Percentiles rank a stretch among this genome's conserved stretches.
phyloP scores from a whole-genome alignment of 108 stramenopile species.

The Cyclostephanos tholiformis region DNA sequence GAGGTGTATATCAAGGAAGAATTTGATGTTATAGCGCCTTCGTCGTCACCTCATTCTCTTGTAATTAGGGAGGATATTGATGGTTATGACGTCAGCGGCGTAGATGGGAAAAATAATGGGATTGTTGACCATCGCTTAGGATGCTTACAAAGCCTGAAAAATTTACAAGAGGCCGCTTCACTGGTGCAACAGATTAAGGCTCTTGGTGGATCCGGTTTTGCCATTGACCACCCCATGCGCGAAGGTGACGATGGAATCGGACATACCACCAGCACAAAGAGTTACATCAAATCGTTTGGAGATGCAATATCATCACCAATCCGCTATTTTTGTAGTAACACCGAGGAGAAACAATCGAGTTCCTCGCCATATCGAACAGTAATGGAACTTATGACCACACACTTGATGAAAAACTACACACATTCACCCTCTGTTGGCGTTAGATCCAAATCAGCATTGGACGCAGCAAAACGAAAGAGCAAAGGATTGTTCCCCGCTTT shows the following conservation, averaged over 20 bases:
- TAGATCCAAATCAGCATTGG: slow-evolving; percentile 36
- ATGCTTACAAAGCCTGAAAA: slow-evolving; percentile 36
- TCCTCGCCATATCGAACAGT: slow-evolving; percentile 20
- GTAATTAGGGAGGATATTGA: not conserved
- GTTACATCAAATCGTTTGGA: slow-evolving; percentile 50
- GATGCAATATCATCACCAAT: slow-evolving; percentile 51
- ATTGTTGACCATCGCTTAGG: slow-evolving; percentile 36
- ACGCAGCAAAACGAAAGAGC: slow-evolving; percentile 36
- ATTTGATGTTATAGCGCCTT: slow-evolving; percentile 42
- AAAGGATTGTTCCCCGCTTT: slow-evolving; percentile 60
- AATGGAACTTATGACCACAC: slow-evolving; percentile 35
- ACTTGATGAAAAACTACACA: slow-evolving; percentile 28
- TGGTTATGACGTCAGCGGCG: not conserved
- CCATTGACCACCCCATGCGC: slow-evolving; percentile 31
- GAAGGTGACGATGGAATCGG: slow-evolving; percentile 36
- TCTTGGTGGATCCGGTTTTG: slow-evolving; percentile 45
- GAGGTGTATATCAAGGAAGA: slow-evolving; percentile 50
- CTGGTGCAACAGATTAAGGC: slow-evolving; percentile 61
- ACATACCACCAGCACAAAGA: slow-evolving; percentile 44
- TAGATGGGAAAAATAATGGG: not conserved
- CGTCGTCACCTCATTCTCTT: slow-evolving; percentile 1
- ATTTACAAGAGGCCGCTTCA: slow-evolving; percentile 54
- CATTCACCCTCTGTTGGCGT: slow-evolving; percentile 50
- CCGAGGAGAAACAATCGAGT: slow-evolving; percentile 29
- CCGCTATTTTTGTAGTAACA: slow-evolving; percentile 55